Base-by-base conservation (phyloP, 345 rosid genomes). In the Mangifera indica region DNA sequence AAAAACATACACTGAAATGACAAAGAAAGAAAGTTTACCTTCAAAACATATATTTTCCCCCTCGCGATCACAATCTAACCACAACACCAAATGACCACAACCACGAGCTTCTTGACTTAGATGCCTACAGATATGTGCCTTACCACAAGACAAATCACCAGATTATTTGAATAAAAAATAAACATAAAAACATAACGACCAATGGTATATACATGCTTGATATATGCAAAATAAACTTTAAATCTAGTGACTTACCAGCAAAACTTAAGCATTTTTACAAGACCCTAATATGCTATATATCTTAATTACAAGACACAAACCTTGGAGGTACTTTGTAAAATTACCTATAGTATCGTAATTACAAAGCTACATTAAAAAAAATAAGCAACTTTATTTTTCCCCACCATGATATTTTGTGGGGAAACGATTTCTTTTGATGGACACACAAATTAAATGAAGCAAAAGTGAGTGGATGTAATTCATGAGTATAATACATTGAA, bases 21-120 rank as follows among this genome's bases (percentile, higher is more conserved):
- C 15, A 55, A 54, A 54, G 75, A 51, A 11, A 70, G 37, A 55
- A 58, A 60, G 14, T 22, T 73, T 81, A 86, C 98, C 98, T 89
- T 94, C 98, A 81, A 91, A 91, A 70, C 97, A 91, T 83, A 94
- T 94, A 84, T 94, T 94, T 79, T 94, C 98, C 71, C 98, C 98
- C 85, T 91, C 98, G 34, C 98, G 97, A 58, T 94, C 98, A 52
- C 98, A 94, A 78, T 94, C 98, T 80, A 94, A 84, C 98, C 98
- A 94, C 71, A 94, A 72, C 57, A 94, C 97, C 86, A 94, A 78
- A 80, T 90, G 80, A 81, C 77, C 75, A 82, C 94, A 94, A 22
- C 97, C 89, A 54, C 85, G 91, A 78, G 97, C 94, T 86, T 94
- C 98, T 60, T 87, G 89, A 80, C 93, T 87, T 81, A 94, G 80